phyloP scores from a whole-genome alignment of 1,284 basidiomycete species.

The Coniferiporia sulphurascens region DNA sequence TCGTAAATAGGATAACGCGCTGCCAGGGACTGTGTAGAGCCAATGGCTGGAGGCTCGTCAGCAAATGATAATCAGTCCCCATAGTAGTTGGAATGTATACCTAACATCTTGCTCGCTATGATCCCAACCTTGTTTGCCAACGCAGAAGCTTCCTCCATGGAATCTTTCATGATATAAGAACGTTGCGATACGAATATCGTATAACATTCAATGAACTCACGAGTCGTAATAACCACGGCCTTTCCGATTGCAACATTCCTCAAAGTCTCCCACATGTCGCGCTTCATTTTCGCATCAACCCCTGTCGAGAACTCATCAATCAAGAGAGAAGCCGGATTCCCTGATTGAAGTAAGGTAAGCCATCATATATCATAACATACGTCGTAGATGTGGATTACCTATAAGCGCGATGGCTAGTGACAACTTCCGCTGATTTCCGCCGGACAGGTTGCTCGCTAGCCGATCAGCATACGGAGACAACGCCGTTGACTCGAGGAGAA shows the following conservation, averaged over 20 bases:
- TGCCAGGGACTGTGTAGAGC: conserved; percentile 60
- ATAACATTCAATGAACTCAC: conserved; percentile 37
- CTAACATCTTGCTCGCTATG: conserved; percentile 61
- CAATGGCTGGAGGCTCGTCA: conserved; percentile 42
- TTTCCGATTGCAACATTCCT: conserved; percentile 59
- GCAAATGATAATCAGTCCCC: not conserved
- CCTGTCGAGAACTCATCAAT: conserved; percentile 85
- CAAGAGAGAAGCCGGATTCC: conserved; percentile 72
- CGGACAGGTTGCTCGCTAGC: conserved; percentile 67
- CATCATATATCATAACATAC: not conserved
- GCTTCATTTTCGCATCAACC: conserved; percentile 78
- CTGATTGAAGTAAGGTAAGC: conserved; percentile 27
- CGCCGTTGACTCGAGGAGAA: conserved; percentile 56
- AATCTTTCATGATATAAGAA: conserved; percentile 46
- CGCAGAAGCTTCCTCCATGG: conserved; percentile 81
- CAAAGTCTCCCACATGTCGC: conserved; percentile 77
- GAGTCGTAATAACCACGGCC: conserved; percentile 65
- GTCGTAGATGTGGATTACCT: conserved; percentile 38
- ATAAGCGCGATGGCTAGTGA: conserved; percentile 78
- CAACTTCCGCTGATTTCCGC: conserved; percentile 79
- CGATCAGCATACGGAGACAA: conserved; percentile 61
- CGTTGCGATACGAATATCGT: not conserved
- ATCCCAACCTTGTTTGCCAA: conserved; percentile 72
- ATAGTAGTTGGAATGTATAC: conserved; percentile 32
- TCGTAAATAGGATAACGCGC: conserved; percentile 70